Evolutionary conservation across 441 rosid genomes (phyloP), one percentile per base, ranked within the genome.

Genomic region (Heliophila coronopifolia): DNA sequence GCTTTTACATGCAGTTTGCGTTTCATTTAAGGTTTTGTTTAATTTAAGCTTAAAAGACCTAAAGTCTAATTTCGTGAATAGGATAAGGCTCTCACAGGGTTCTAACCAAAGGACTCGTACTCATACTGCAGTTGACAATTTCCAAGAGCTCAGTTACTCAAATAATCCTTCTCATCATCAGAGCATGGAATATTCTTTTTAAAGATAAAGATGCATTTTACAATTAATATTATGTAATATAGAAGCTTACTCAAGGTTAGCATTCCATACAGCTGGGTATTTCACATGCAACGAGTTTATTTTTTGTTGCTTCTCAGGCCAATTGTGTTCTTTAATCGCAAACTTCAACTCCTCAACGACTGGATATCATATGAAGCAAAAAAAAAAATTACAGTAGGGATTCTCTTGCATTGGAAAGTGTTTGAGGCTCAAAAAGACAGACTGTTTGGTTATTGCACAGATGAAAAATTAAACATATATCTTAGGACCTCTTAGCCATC

Each of bases 311-410:
- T 68, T 81, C 70, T 70, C 72, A 6, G 74, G 69, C 96, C 98
- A 92, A 48, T 78, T 69, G 30, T 73, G 69, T 46, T 85, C 94
- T 61, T 52, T 48, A 49, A 74, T 76, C 0, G 72, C 75, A 72
- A 87, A 71, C 75, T 78, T 76, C 73, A 91, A 69, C 72, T 83
- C 93, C 80, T 84, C 93, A 58, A 73, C 42, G 33, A 71, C 98
- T 86, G 71, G 61, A 65, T 50, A 46, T 40, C 51, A 73, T 58
- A 48, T 50, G 58, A 60, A 52, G 36, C 58, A 57, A 16, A 19
- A 52, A 6, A 39, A 42, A 12, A 26, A 27, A 13, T 46, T 52
- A 58, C 39, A 38, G 26, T 20, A 6, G 19, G 27, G 33, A 50
- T 7, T 17, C 34, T n/a, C 15, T 13, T 12, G 17, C 18, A 27